Base-by-base conservation (phyloP, 2,329 filamentous ascomycete species). In the Teratosphaeria nubilosa region DNA sequence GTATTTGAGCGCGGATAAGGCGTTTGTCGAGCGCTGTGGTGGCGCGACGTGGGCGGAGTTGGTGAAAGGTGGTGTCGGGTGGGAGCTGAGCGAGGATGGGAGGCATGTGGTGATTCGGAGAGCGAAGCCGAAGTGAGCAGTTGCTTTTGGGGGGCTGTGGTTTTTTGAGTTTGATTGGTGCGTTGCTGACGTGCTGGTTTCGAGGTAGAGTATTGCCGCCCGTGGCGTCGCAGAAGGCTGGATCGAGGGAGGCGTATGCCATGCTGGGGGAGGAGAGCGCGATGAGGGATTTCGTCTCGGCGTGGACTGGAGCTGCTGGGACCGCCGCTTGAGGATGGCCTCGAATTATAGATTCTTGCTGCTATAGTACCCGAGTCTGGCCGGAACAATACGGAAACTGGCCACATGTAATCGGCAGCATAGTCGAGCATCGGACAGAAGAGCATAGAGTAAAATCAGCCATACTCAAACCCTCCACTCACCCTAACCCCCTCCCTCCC, bases 41-140 rank as follows among this genome's bases (percentile, higher is more conserved):
- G 84, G 84, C 53, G 78, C 82, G 64, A 77, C 74, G n/a, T 99
- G 92, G 91, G 78, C 83, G 11, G 82, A 84, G 55, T 74, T 97
- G 68, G 79, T 82, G 34, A 77, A 82, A 63, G 84, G 89, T 68
- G 85, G 85, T 2, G 87, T 97, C 1, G 91, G 91, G 0, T 99
- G 94, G 94, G 83, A 91, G 68, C 76, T 89, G 66, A 85, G 89
- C 48, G 76, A 76, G 27, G 65, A 66, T 55, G 86, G 82, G 51
- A 22, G n/a, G 41, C 87, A 77, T 67, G 86, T 96, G 32, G 78
- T 91, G n/a, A 92, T 97, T 69, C 82, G 88, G 64, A 83, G 80
- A 68, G 75, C 77, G 6, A 83, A 81, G 66, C 65, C 65, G 31
- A 76, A 75, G 63, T 64, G 61, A 63, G 57, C 16, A 22, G 22